Percentiles rank a stretch among this genome's conserved stretches.
Conservation (phyloP, 331 rosid genomes). For the Saraca asoca region DNA sequence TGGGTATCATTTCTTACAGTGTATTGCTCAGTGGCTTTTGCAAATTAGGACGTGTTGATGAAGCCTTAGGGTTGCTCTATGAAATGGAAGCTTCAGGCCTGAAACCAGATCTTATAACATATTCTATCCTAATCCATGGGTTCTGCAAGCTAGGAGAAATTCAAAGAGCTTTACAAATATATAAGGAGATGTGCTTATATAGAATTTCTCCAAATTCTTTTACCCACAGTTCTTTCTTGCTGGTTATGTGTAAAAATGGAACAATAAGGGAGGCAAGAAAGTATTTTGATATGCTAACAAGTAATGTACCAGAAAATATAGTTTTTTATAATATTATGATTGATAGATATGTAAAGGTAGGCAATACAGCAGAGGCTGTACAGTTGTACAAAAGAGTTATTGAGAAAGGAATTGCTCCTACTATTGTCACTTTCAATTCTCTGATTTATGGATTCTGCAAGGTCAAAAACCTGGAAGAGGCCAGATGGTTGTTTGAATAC, state of each 20-base stretch:
- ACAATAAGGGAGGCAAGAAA: conserved; percentile 48
- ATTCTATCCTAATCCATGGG: conserved; percentile 52
- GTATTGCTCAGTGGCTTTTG: conserved; percentile 53
- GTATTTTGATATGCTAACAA: conserved; percentile 42
- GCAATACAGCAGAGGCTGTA: conserved; percentile 39
- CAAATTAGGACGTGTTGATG: conserved; percentile 48
- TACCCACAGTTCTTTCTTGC: conserved; percentile 41
- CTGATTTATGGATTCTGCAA: conserved; percentile 52
- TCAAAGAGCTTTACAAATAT: conserved; percentile 46
- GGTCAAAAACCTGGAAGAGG: conserved; percentile 44
- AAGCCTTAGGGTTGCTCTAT: conserved; percentile 43
- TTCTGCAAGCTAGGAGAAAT: conserved; percentile 57
- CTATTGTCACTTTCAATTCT: conserved; percentile 52
- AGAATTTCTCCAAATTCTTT: conserved; percentile 43
- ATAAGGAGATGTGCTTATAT: conserved; percentile 49
- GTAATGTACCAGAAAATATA: conserved; percentile 34
- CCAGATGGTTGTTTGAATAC: conserved; percentile 37
- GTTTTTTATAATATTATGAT: conserved; percentile 57
- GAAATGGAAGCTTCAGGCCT: conserved; percentile 48
- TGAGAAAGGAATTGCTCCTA: conserved; percentile 45
- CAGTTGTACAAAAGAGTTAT: conserved; percentile 40
- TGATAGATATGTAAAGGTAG: conserved; percentile 46
- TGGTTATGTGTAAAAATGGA: conserved; percentile 46
- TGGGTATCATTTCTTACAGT: conserved; percentile 43
- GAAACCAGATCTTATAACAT: conserved; percentile 49